These are phyloP conservation scores for Ophiostoma tasmaniense DNA, from an alignment of 2,329 filamentous ascomycete species.

Conservation along the genomic window DNA sequence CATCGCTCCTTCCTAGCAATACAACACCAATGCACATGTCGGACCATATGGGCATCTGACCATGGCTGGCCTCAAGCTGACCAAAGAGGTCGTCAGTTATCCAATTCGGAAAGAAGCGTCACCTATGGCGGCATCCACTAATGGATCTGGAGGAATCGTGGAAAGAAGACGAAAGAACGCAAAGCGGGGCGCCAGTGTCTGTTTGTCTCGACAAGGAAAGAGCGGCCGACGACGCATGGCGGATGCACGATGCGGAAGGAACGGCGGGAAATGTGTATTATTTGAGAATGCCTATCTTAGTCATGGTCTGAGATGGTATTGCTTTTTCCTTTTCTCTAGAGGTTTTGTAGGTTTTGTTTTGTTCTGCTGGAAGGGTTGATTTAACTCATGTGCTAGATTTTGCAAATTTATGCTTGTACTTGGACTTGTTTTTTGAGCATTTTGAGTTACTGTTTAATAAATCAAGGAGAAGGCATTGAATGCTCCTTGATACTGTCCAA, in stretches of 20 bases:
- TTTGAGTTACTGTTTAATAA: too few relatives aligned
- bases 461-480: too few relatives aligned
- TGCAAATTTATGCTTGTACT: too few relatives aligned
- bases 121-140: not conserved
- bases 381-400: too few relatives aligned
- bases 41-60: not conserved
- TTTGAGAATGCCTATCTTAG: not conserved
- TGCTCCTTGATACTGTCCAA: too few relatives aligned
- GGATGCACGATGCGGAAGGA: not conserved
- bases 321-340: too few relatives aligned
- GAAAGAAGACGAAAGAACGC: not conserved
- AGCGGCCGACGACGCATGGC: not conserved
- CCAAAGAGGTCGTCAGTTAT: not conserved
- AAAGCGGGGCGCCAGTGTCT: not conserved
- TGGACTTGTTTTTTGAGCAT: too few relatives aligned
- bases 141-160: not conserved
- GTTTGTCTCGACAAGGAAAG: not conserved
- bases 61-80: not conserved
- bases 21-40: not conserved
- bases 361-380: not conserved
- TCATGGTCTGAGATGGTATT: not conserved
- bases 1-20: not conserved
- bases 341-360: not conserved
- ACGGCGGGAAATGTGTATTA: not conserved
- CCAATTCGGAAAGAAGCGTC: not conserved